Base-by-base conservation (phyloP, 1,284 basidiomycete species). In the Fomitopsis betulina region DNA sequence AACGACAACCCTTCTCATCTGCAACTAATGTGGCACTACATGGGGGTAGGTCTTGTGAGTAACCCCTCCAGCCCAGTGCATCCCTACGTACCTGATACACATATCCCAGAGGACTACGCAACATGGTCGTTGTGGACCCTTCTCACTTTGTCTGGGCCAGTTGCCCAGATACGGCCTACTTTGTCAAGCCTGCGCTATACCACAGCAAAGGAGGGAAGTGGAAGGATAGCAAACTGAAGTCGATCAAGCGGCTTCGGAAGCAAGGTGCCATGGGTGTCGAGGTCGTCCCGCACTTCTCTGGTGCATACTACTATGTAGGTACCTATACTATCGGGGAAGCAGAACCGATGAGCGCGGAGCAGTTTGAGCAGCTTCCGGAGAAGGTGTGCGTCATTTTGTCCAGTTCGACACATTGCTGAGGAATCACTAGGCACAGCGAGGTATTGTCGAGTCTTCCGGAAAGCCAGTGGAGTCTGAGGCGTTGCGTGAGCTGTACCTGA, bases 241-340 rank as follows among this genome's bases (percentile, higher is more conserved):
- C 51, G 9, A 35, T 58, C 32, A 58, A 54, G 25, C 50, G 56
- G 15, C 42, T 58, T 12, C 56, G 54, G 33, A 43, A 39, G 21
- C 49, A 35, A 51, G 32, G 49, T 5, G 27, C 23, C n/a, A 25
- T 10, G 13, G 23, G n/a, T 3, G 15, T 19, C 17, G 56, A 57
- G 30, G 10, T 57, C 7, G 25, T 58, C 12, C 56, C 49, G 13
- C 33, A 58, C 33, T 50, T 54, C 23, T 54, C 51, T 8, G 56
- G 56, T 3, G 56, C 56, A 6, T 58, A 42, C 43, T 58, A 58
- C 42, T 58, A 58, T 19, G 52, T 54, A 17, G 56, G 56, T 1
- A 45, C 56, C 1, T 58, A 58, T 40, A 38, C 33, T 10, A 42
- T 58, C 19, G 56, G 56, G 1, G 40, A 58, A 12, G 27, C 37